phyloP scores from a whole-genome alignment of 2,329 filamentous ascomycete genomes.

The Orbilia ellipsospora region DNA sequence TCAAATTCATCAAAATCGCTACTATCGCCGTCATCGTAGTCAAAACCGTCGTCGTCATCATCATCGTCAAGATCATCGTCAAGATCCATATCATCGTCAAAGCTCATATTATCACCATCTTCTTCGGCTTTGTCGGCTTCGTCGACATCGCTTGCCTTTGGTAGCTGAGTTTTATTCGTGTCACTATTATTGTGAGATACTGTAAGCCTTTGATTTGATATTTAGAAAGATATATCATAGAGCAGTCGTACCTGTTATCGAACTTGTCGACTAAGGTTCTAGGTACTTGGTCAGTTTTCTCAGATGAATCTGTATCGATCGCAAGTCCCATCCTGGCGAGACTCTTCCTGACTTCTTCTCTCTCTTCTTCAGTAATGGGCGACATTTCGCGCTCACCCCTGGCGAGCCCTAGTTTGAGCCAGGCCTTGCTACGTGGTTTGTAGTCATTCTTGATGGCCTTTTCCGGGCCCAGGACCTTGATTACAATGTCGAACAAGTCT shows the following conservation, averaged over 20 bases:
- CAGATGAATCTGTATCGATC: no score
- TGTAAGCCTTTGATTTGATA: neutral
- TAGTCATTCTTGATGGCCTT: conserved; percentile 9
- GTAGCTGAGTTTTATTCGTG: neutral
- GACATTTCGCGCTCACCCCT: no score
- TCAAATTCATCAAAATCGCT: conserved; percentile 1
- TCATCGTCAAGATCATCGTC: neutral
- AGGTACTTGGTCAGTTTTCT: no score
- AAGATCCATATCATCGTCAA: neutral
- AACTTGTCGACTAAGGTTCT: no score
- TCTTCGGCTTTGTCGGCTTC: neutral
- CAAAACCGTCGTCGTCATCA: conserved; percentile 1
- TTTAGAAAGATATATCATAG: neutral
- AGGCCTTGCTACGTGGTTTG: neutral
- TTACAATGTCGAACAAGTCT: neutral
- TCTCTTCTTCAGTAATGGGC: no score
- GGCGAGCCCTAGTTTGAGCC: neutral
- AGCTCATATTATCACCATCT: neutral
- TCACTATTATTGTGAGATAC: neutral
- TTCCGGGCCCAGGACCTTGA: neutral
- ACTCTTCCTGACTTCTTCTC: no score
- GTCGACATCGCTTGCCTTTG: neutral
- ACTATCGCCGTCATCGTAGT: neutral
- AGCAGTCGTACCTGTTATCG: neutral
- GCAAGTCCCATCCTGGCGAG: no score